These are phyloP conservation scores for Picea abies DNA, from an alignment of 83 land plant genomes.

Conservation along the genomic window DNA sequence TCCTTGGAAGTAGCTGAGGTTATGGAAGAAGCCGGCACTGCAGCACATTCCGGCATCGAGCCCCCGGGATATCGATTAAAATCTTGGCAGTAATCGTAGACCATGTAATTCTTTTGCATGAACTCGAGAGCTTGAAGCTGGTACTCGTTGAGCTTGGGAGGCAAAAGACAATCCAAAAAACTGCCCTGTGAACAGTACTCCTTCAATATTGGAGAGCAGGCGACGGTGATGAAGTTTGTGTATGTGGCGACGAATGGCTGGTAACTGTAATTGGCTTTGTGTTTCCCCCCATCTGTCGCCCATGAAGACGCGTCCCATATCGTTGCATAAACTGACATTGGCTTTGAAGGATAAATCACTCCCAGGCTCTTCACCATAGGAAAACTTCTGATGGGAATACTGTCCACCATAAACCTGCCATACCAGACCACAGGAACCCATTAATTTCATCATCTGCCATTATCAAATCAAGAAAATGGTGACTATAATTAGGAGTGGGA, in stretches of 20 bases:
- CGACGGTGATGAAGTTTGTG: conserved; percentile 10
- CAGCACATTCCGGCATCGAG: conserved; percentile 20
- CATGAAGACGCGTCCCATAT: conserved; percentile 29
- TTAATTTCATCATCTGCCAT: too few relatives aligned
- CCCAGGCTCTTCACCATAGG: conserved; percentile 17
- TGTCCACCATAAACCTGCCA: conserved; percentile 36
- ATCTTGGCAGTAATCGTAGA: conserved; percentile 28
- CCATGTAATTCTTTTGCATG: conserved; percentile 31
- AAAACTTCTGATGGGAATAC: conserved; percentile 30
- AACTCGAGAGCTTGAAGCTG: background rate
- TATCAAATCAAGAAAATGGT: too few relatives aligned
- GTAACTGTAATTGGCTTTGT: conserved; percentile 17
- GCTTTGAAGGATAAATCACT: conserved; percentile 36
- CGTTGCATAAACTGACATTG: conserved; percentile 25
- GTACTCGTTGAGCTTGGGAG: background rate
- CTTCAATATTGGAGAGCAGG: background rate
- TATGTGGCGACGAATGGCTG: conserved; percentile 18
- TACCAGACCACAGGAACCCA: background rate
- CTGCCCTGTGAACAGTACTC: background rate
- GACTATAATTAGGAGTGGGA: background rate
- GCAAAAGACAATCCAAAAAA: background rate
- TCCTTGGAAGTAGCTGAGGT: too few relatives aligned
- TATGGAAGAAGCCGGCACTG: too few relatives aligned
- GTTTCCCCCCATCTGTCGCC: conserved; percentile 27
- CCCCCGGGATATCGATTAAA: conserved; percentile 14